These are phyloP conservation scores for Aspergillus avenaceus DNA, from an alignment of 495 filamentous ascomycete species.

Conservation along the genomic window DNA sequence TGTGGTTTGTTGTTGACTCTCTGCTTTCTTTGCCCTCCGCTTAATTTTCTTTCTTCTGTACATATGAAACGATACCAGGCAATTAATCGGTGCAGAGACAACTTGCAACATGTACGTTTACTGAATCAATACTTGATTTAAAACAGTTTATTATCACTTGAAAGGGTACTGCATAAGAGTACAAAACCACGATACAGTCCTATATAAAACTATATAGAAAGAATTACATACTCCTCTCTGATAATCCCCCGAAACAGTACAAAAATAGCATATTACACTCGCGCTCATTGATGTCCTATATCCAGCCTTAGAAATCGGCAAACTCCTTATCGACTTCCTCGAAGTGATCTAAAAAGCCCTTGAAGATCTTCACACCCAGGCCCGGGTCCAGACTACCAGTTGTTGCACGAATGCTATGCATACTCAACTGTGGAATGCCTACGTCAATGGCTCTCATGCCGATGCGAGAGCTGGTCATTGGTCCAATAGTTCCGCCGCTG, in stretches of 20 bases:
- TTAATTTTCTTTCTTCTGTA: background rate
- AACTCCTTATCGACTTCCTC: conserved; percentile 87
- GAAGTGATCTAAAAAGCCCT: conserved; percentile 84
- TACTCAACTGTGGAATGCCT: conserved; percentile 86
- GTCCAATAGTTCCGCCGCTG: conserved; percentile 90
- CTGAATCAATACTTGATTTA: background rate
- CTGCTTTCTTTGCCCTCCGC: background rate
- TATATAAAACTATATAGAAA: too few species aligned
- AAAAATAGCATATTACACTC: too few species aligned
- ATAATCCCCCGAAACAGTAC: background rate
- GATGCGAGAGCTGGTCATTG: conserved; percentile 76
- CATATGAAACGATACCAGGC: background rate
- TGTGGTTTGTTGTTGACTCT: background rate
- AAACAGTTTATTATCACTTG: too few species aligned
- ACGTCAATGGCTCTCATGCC: conserved; percentile 86
- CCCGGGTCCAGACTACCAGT: conserved; percentile 85
- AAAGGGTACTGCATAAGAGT: too few species aligned
- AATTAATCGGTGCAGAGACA: background rate
- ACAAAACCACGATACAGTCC: too few species aligned
- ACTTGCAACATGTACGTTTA: background rate
- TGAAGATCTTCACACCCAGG: conserved; percentile 80
- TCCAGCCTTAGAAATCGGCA: conserved; percentile 41
- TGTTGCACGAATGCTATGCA: conserved; percentile 92
- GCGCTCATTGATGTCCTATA: too few species aligned
- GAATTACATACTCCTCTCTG: too few species aligned